Base-by-base conservation (phyloP, 345 rosid genomes). In the Physaria fendleri region DNA sequence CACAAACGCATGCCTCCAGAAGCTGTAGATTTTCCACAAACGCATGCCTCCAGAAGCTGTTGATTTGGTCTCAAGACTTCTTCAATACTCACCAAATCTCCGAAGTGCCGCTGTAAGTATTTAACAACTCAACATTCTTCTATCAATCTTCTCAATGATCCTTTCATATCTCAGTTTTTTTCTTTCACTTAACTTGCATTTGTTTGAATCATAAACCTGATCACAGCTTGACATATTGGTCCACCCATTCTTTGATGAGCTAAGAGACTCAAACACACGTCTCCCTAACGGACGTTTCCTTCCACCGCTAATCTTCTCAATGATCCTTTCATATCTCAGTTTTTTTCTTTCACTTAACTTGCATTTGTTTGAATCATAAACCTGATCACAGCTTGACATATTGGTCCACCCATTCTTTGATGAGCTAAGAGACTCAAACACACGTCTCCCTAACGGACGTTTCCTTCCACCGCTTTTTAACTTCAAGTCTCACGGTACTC, bases 31-130 rank as follows among this genome's bases (percentile, higher is more conserved):
- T 75, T 93, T 93, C 76, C 88, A 85, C 78, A 93, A 81, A 69
- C 91, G 95, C 20, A 87, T 93, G 95, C 97, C 97, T 62, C 94
- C 94, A 0, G 99, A 93, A 48, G 95, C 99, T 57, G 94, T 93
- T 66, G 99, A 93, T 76, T 75, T 93, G 66, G 99, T 89, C 56
- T 93, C 99, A 33, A 87, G 97, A 49, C 78, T 93, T 54, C 84
- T 93, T 69, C 99, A 93, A 63, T 93, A 93, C 79, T 93, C 99
- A 40, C 99, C 99, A 42, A 83, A 81, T 74, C 78, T 89, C 24
- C 81, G 99, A n/a, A 80, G 91, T 66, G 34, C 81, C 2, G 95
- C 99, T 74, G 99, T 93, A 50, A 87, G 95, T 75, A 28, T 59
- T 34, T 25, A 4, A 58, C 27, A 62, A 30, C 5, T 56, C 16